Evolutionary conservation across 2,329 filamentous ascomycete species (phyloP), one percentile per base, ranked within the genome.

Genomic region (Calonectria leucothoes): DNA sequence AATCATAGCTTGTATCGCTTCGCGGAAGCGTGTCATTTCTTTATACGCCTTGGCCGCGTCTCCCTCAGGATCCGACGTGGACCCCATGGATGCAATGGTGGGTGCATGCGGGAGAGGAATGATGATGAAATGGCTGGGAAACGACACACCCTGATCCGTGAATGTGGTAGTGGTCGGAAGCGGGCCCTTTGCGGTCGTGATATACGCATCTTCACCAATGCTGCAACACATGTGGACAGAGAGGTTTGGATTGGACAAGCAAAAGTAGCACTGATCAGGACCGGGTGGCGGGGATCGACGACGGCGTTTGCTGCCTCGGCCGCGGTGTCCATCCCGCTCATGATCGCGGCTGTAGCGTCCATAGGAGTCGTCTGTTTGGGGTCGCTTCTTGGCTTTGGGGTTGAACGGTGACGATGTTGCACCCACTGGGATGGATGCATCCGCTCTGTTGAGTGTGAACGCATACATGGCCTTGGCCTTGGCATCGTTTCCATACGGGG

Each of bases 111-210:
- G 90, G 27, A 98, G 89, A 0, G 97, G 96, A 72, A 98, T 96
- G 80, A 99, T 96, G 74, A 99, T 92, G 80, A 98, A 92, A 83
- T 99, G 97, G 25, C 92, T 91, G 0, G 96, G 95, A 81, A 96
- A 97, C 27, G 88, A 86, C 6, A 98, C 89, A 6, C 91, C 90
- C 0, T 92, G 87, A 11, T 88, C 82, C 20, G 84, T 80, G 82
- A 95, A 98, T 3, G 93, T 96, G 10, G 90, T 86, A 0, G 90
- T 84, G 2, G 92, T 93, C 2, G 94, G 93, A 0, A 99, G 88
- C 6, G 97, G 96, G 0, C 97, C 97, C 83, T 98, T 98, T 72
- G 97, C 95, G 29, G 94, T 97, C 33, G 97, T 98, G 69, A 98
- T 86, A 83, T 98, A 98, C 68, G 92, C 90, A 73, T 98, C 94